Evolutionary conservation across 805 yeast genomes (phyloP), one percentile per base, ranked within the genome.

Genomic region (Danielia reshetovae): DNA sequence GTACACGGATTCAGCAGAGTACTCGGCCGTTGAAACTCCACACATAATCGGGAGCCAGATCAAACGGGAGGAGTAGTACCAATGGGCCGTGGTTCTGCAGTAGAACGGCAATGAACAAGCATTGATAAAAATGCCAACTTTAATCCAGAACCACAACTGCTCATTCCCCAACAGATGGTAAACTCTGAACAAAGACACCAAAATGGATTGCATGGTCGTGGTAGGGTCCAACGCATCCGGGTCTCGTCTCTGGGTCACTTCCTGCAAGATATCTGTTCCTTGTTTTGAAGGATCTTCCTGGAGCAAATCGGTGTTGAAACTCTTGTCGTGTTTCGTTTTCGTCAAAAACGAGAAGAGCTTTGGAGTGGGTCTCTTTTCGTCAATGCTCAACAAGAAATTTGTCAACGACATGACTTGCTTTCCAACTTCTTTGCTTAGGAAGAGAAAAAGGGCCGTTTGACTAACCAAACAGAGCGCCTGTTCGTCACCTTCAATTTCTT

Each of bases 21-120:
- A 51, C 23, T 60, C 60, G 4, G 55, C 36, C 4, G 60, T 55
- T 7, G 59, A 54, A 12, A 60, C 46, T 6, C 49, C 57, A 38
- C 56, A 49, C 59, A 59, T 55, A 26, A 60, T 48, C 7, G 57
- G 62, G 6, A 59, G 35, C 65, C 66, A 60, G 11, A 59, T 42
- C 19, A 54, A 40, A 28, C 59, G 43, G 30, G 49, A 46, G 7
- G 35, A 25, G 32, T 48, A 56, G 30, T 54, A 57, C 56, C 60
- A 60, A 3, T 28, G 29, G 3, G 64, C 62, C 5, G 63, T 56
- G 4, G 54, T 43, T 16, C 54, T 38, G 31, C 51, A 46, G 33
- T 51, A 55, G 32, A 46, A 58, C 0, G 65, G 65, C 1, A 47
- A 42, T 2, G 57, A 59, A 28, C 56, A 47, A 18, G 49, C 32